phyloP scores from a whole-genome alignment of 2,329 filamentous ascomycete genomes.

The Colletotrichum musae region DNA sequence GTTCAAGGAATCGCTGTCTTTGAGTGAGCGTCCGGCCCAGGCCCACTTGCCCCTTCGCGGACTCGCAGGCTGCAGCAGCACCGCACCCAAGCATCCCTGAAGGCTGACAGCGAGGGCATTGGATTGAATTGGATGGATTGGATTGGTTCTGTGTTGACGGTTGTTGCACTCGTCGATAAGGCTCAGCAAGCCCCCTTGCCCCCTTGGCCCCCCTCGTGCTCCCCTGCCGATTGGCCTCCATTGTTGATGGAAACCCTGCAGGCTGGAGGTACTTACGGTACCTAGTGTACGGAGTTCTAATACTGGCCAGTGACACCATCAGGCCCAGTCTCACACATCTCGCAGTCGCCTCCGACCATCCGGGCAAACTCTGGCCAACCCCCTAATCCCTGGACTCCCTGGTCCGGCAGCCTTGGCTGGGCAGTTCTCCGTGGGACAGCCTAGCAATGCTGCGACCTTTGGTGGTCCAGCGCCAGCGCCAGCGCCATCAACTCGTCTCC shows the following conservation, averaged over 20 bases:
- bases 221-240: slow-evolving; percentile 30
- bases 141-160: no score
- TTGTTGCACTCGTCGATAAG: slow-evolving; percentile 33
- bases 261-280: slow-evolving; percentile 1
- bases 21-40: not conserved
- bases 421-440: slow-evolving; percentile 30
- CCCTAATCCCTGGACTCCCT: slow-evolving; percentile 16
- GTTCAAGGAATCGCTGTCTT: not conserved
- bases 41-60: not conserved
- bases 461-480: not conserved
- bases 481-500: no score
- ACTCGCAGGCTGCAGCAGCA: no score
- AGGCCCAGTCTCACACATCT: slow-evolving; percentile 22
- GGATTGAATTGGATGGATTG: not conserved
- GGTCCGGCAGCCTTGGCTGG: slow-evolving; percentile 36
- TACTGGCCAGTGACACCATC: no score
- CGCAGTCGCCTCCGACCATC: not conserved
- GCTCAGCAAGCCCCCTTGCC: slow-evolving; percentile 7
- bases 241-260: slow-evolving; percentile 13
- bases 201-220: slow-evolving; percentile 7
- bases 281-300: no score
- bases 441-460: slow-evolving; percentile 26
- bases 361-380: slow-evolving; percentile 32
- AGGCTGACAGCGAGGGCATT: slow-evolving; percentile 4
- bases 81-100: not conserved